phyloP scores from a whole-genome alignment of 2,329 filamentous ascomycete genomes.

The Bipolaris zeicola region DNA sequence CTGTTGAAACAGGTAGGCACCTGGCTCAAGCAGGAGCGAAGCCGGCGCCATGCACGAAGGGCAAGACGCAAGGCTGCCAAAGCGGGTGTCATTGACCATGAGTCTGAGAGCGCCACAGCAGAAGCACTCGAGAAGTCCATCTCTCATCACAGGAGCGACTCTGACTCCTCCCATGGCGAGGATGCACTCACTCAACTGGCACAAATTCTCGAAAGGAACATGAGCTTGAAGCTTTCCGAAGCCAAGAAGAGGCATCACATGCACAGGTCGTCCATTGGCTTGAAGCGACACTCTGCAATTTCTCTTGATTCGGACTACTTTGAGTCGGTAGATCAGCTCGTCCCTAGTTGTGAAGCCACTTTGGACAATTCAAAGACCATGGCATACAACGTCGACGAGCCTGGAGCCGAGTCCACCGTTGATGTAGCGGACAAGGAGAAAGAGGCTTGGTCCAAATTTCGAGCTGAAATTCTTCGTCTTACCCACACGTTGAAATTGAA shows the following conservation, averaged over 20 bases:
- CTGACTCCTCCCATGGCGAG: conserved; percentile 68
- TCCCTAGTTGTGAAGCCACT: conserved; percentile 81
- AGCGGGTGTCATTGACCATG: conserved; percentile 25
- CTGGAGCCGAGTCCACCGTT: conserved; percentile 53
- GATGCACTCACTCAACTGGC: conserved; percentile 81
- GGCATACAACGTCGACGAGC: conserved; percentile 69
- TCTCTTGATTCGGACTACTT: conserved; percentile 86
- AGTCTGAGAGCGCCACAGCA: conserved; percentile 4
- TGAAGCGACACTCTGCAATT: conserved; percentile 55
- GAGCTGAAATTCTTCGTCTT: conserved; percentile 87
- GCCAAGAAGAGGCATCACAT: conserved; percentile 38
- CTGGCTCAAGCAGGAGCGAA: conserved; percentile 83
- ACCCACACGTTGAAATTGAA: conserved; percentile 88
- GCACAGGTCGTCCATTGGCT: conserved; percentile 38
- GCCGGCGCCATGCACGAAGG: conserved; percentile 65
- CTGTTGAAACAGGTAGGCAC: conserved; percentile 76
- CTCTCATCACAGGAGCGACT: conserved; percentile 54
- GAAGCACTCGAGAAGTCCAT: conserved; percentile 14
- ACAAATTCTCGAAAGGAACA: conserved; percentile 73
- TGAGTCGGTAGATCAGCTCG: conserved; percentile 77
- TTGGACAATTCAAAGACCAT: conserved; percentile 92
- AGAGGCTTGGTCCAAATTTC: conserved; percentile 84
- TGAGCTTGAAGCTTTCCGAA: conserved; percentile 52
- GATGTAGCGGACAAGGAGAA: conserved; percentile 66
- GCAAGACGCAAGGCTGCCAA: conserved; percentile 58